Base-by-base conservation (phyloP, 306 rosid genomes). In the Pachyrhizus erosus region DNA sequence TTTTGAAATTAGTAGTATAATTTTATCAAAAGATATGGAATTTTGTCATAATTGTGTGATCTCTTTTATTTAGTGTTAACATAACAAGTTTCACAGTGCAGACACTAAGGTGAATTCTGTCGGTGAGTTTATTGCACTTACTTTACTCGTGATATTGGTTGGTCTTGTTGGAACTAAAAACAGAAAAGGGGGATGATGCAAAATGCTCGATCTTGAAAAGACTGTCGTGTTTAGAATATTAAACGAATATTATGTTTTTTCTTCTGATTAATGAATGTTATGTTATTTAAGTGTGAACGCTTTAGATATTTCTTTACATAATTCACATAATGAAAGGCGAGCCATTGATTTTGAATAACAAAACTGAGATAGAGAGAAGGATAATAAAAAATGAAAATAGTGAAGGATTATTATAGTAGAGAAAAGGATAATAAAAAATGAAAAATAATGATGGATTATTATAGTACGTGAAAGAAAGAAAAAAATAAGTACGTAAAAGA, bases 1-100 rank as follows among this genome's bases (percentile, higher is more conserved):
- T 66, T 55, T 24, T 34, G 24, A 55, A 77, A 75, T 23, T 40
- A 43, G 12, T 67, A 61, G 51, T 66, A 82, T 76, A 57, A 29
- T 66, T 55, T 75, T 70, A 76, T 76, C 4, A 55, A 4, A 31
- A 24, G 60, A 17, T 70, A 49, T 64, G 10, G 23, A 31, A 2
- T 23, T 33, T 75, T 83, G 18, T 45, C 76, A 23, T 46, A 45
- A 21, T 55, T 21, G 26, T 5, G 3, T 45, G 18, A 21, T 29
- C 14, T 15, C 1, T 83, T 48, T 62, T 14, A 42, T 75, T 52
- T 20, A 26, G 27, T 40, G 31, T 27, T 55, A 31, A 42, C 9
- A 9, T 55, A 55, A n/a, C n/a, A n/a, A n/a, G n/a, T n/a, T n/a
- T n/a, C n/a, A n/a, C n/a, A n/a, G n/a, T n/a, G n/a, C n/a, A n/a